Percentiles rank a stretch among this genome's conserved stretches.
These are phyloP conservation scores for Ailanthus altissimus DNA, from an alignment of 345 rosid genomes.

Conservation along the genomic window DNA sequence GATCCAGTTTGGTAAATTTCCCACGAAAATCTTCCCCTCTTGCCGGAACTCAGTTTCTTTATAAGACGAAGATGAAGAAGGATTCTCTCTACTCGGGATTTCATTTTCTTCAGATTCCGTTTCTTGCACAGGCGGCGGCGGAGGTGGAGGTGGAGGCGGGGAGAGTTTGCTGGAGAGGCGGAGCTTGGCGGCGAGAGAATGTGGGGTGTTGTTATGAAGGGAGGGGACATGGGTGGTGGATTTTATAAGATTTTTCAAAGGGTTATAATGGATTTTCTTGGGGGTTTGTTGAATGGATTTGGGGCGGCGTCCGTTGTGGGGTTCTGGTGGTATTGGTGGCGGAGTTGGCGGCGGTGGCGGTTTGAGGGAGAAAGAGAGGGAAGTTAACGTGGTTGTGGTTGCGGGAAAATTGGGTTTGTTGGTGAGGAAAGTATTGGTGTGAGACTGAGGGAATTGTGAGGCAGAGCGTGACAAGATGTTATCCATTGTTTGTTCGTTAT, in stretches of 20 bases:
- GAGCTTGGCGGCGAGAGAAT: conserved; percentile 61
- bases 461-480: conserved; percentile 40
- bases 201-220: conserved; percentile 19
- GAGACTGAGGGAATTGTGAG: conserved; percentile 46
- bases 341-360: conserved; percentile 34
- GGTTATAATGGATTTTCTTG: conserved; percentile 46
- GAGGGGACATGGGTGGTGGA: conserved; percentile 33
- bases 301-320: conserved; percentile 63
- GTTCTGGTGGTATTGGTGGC: conserved; percentile 39
- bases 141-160: conserved; percentile 54
- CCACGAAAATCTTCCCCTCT: conserved; percentile 80
- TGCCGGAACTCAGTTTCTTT: conserved; percentile 49
- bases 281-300: conserved; percentile 37
- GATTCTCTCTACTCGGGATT: conserved; percentile 20
- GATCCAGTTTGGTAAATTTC: conserved; percentile 86
- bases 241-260: conserved; percentile 47
- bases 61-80: neutral
- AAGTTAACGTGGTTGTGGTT: conserved; percentile 29
- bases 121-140: conserved; percentile 21
- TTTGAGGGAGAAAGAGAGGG: conserved; percentile 52
- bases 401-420: conserved; percentile 21
- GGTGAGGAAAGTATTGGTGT: conserved; percentile 37
- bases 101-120: conserved; percentile 22
- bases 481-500: conserved; percentile 36
- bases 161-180: conserved; percentile 76